Base-by-base conservation (phyloP, 2,329 filamentous ascomycete species). In the Scytalidium sp. region DNA sequence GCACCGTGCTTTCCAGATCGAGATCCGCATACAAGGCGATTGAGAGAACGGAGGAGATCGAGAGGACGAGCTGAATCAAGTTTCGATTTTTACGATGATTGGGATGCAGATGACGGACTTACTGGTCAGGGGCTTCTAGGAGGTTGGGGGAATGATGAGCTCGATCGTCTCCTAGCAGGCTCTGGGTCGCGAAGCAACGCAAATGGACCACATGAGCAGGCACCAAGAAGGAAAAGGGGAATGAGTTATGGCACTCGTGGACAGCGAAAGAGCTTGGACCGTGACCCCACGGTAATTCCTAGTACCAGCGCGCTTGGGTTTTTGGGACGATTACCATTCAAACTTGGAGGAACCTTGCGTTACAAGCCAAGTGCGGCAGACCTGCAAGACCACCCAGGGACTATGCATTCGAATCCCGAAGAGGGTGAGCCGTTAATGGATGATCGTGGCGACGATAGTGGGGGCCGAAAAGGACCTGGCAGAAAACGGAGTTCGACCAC, bases 81-180 rank as follows among this genome's bases (percentile, higher is more conserved):
- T 62, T 97, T 97, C 66, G 93, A 97, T 68, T 97, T 97, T 67
- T 97, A 97, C 72, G 93, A 97, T 69, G 93, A 97, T 69, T 97
- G 93, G 93, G 90, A 96, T 48, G 79, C 83, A 20, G 62, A 64
- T 44, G 56, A 57, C 19, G 76, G 65, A 32, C 63, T 64, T 23
- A 78, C 80, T 45, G 75, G 74, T 27, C 79, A 83, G 36, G 79
- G 84, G 0, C 67, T 93, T 43, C 72, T 92, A 46, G 85, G 79
- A 41, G 70, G 83, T 42, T 96, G 90, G 88, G 85, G 86, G 36
- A 84, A 80, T 58, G 91, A 95, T 61, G 91, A 96, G 64, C 84
- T 95, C 73, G 93, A 96, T 65, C 79, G 90, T 46, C 70, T 97
- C 55, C 72, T 96, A 45, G 88, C 86, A 10, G 86, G 87, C 5